A percentile compares a stretch with the other conserved stretches of the same genome.
These are phyloP conservation scores for Aspergillus bertholletiae DNA, from an alignment of 495 filamentous ascomycete species.

Conservation along the genomic window DNA sequence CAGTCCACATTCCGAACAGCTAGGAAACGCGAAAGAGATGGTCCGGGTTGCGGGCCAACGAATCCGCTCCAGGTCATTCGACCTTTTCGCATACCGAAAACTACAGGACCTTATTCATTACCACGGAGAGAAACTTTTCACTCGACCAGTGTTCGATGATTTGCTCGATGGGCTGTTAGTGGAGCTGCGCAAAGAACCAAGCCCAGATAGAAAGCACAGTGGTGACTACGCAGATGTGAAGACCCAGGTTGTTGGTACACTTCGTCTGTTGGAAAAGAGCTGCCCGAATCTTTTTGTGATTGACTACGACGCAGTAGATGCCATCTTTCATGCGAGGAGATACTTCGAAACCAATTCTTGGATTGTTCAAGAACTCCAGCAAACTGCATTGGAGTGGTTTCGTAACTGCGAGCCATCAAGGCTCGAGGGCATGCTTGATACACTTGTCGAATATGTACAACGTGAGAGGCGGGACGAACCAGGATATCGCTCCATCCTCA, in stretches of 20 bases:
- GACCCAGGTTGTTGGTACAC: conserved; percentile 75
- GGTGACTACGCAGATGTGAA: conserved; percentile 68
- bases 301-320: conserved; percentile 63
- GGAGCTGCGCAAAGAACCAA: neutral
- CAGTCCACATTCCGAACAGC: conserved; percentile 42
- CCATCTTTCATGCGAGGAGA: conserved; percentile 62
- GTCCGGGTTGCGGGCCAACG: conserved; percentile 75
- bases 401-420: conserved; percentile 35
- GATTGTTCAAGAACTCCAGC: conserved; percentile 55
- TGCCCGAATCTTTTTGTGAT: conserved; percentile 54
- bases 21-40: conserved; percentile 49
- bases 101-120: conserved; percentile 22
- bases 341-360: conserved; percentile 51
- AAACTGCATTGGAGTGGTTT: conserved; percentile 53
- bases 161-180: neutral
- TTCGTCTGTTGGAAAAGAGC: conserved; percentile 71
- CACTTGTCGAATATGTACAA: conserved; percentile 44
- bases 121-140: neutral
- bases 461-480: conserved; percentile 23
- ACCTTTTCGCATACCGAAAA: conserved; percentile 79
- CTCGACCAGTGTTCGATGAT: neutral
- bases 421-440: conserved; percentile 41
- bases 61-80: conserved; percentile 66
- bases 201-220: neutral
- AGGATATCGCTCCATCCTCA: conserved; percentile 35